A percentile compares a stretch with the other conserved stretches of the same genome.
Evolutionary conservation across 441 rosid species (phyloP).

Genomic region (Eugenia klotzschiana): DNA sequence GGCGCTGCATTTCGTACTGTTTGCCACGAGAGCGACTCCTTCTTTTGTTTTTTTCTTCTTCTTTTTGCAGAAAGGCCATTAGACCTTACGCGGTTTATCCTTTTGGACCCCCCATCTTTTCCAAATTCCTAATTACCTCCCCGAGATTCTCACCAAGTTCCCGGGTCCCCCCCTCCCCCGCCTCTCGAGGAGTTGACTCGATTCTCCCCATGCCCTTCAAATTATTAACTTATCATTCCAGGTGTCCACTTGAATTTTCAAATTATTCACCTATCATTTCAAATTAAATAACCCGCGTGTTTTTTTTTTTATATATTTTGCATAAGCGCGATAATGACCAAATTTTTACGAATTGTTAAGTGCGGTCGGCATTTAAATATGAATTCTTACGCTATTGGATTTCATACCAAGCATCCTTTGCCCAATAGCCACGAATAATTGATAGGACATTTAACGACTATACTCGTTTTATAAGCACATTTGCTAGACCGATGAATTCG

Average conservation of each 20-base stretch:
- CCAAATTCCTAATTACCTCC: not conserved
- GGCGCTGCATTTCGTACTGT: not conserved
- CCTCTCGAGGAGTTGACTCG: not conserved
- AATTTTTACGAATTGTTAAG: not conserved
- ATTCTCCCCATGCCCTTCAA: not conserved
- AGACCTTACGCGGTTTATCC: not conserved
- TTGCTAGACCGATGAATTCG: not conserved
- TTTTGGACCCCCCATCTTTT: not conserved
- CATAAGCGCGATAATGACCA: accelerated
- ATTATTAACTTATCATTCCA: not conserved
- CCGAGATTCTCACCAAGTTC: not conserved
- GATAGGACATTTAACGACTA: accelerated
- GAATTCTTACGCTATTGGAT: not conserved
- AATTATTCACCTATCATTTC: too few species aligned
- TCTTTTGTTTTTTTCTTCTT: accelerated
- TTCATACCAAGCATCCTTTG: not conserved
- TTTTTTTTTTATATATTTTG: not conserved
- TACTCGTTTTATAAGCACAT: not conserved
- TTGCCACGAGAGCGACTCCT: not conserved
- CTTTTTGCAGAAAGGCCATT: not conserved
- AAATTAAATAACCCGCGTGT: not conserved
- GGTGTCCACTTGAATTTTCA: not conserved
- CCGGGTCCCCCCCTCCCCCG: not conserved
- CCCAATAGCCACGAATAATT: not conserved
- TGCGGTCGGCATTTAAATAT: not conserved